phyloP scores from a whole-genome alignment of 192 early-diverging fungal genomes.

The Podila epigama region DNA sequence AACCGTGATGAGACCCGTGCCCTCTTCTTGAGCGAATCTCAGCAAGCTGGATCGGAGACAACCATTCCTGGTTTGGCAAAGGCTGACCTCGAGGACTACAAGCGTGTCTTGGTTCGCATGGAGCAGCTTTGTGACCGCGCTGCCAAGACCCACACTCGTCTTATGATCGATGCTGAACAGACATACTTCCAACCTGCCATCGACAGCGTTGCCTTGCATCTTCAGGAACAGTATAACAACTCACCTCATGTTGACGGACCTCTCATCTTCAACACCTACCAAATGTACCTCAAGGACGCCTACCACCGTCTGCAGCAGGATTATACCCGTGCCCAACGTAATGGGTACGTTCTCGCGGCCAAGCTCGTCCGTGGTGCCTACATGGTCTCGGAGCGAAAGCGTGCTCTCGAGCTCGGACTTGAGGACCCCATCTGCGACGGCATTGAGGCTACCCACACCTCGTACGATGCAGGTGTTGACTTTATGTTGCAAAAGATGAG shows the following conservation, averaged over 20 bases:
- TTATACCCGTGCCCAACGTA: constrained; percentile 68
- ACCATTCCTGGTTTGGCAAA: constrained; percentile 25
- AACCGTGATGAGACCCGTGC: constrained; percentile 60
- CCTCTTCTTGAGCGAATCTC: constrained; percentile 39
- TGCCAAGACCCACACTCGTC: constrained; percentile 62
- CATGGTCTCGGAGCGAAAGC: constrained; percentile 62
- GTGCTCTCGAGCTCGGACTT: constrained; percentile 72
- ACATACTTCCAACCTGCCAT: constrained; percentile 93
- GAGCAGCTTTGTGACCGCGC: constrained; percentile 73
- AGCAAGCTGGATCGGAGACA: constrained; percentile 29
- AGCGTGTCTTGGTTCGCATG: constrained; percentile 70
- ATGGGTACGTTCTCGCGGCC: constrained; percentile 77
- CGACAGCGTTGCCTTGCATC: constrained; percentile 78
- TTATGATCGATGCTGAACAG: constrained; percentile 96
- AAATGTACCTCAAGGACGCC: constrained; percentile 88
- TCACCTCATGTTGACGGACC: constrained; percentile 51
- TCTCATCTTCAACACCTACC: constrained; percentile 92
- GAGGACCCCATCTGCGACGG: constrained; percentile 83
- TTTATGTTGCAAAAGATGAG: constrained; percentile 69
- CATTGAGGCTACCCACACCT: constrained; percentile 79
- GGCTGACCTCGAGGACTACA: constrained; percentile 75
- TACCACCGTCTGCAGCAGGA: constrained; percentile 68
- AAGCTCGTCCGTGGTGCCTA: constrained; percentile 78
- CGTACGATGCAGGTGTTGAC: constrained; percentile 80
- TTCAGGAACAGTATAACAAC: constrained; percentile 77